Base-by-base conservation (phyloP, 305 asterid genomes). In the Coffea humblotiana region DNA sequence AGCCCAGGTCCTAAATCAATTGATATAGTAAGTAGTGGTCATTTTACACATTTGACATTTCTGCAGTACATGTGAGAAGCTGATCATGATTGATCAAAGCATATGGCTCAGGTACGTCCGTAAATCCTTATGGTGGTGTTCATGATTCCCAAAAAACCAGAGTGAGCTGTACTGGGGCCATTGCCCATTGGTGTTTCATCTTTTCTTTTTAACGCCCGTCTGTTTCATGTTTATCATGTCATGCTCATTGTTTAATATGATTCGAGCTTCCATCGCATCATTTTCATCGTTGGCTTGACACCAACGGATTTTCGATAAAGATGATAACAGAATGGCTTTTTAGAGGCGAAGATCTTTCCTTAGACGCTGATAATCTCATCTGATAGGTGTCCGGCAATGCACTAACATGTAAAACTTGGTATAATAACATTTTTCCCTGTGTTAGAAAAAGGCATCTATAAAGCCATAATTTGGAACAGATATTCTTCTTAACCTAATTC, bases 31-130 rank as follows among this genome's bases (percentile, higher is more conserved):
- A 29, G 29, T 2, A 23, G 40, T 47, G 54, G 40, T 67, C 8
- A 11, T 51, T 29, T 45, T 71, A 37, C 47, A 37, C 70, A 29
- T 56, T 29, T 29, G 29, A 29, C 29, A 29, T 29, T 29, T 25
- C 5, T 66, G 71, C 25, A 58, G 82, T 47, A 21, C 72, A 72
- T 72, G 51, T 79, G 40, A 71, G 11, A 6, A 25, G 49, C 52
- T 49, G 77, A 81, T 11, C 43, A 37, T 37, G 47, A 71, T 76
- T 69, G 64, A 43, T 64, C 45, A 43, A 37, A 60, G 58, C 49
- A 43, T 68, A 58, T 74, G 80, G 84, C 45, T 84, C 25, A 60
- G 75, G 87, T 83, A 81, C 82, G n/a, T 84, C 84, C 84, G 71
- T 52, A 74, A 69, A 82, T 84, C 80, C 80, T 77, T 69, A 15